These are phyloP conservation scores for Vigna nakashimae DNA, from an alignment of 306 rosid species.

Conservation along the genomic window DNA sequence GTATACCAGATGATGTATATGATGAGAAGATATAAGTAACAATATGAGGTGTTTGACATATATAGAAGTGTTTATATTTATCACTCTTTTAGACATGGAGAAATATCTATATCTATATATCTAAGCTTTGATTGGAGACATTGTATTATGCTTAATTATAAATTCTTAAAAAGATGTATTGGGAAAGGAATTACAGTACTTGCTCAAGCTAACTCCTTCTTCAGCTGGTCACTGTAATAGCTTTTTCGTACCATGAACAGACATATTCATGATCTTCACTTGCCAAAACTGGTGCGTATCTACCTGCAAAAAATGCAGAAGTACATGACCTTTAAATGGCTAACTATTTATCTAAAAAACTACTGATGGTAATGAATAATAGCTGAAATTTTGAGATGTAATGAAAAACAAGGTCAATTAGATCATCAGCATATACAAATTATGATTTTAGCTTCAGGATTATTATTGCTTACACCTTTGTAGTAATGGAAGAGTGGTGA, in stretches of 20 bases:
- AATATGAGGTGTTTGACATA: background rate
- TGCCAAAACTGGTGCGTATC: background rate
- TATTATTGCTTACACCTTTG: background rate
- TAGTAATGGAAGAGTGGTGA: background rate
- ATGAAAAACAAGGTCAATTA: background rate
- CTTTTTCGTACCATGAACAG: background rate
- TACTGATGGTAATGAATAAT: background rate
- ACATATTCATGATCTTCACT: background rate
- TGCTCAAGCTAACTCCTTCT: background rate
- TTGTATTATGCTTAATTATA: background rate
- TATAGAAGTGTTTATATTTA: background rate
- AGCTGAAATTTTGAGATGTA: background rate
- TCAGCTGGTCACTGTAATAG: slow-evolving; percentile 4
- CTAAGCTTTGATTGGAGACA: background rate
- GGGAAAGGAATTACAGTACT: slow-evolving; percentile 6
- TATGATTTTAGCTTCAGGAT: background rate
- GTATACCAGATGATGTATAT: background rate
- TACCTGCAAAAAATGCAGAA: slow-evolving; percentile 29
- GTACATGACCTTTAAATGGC: background rate
- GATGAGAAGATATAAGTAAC: background rate
- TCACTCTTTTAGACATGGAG: background rate
- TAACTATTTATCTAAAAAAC: background rate
- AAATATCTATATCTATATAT: background rate
- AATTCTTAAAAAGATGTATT: slow-evolving; percentile 11
- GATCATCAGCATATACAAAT: background rate